A percentile compares a stretch with the other conserved stretches of the same genome.
These are phyloP conservation scores for Solanum arcanum DNA, from an alignment of 257 asterid genomes.

Conservation along the genomic window DNA sequence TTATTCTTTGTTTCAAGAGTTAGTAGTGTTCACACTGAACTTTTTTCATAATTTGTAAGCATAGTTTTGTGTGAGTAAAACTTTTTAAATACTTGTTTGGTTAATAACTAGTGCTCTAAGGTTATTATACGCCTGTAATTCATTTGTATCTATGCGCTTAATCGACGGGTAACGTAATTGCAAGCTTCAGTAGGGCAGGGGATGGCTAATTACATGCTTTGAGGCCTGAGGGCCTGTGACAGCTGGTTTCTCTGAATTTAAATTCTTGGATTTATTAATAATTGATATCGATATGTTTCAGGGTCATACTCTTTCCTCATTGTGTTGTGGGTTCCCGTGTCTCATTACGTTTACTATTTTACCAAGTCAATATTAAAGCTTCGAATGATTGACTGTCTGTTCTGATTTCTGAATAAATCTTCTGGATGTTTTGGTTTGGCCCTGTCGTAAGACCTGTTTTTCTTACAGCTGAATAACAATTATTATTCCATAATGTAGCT, in stretches of 20 bases:
- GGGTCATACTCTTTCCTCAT: neutral
- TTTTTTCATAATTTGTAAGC: neutral
- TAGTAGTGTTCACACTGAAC: neutral
- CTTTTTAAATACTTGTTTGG: neutral
- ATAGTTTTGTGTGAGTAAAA: neutral
- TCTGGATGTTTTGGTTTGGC: neutral
- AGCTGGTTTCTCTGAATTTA: neutral
- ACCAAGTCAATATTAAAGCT: neutral
- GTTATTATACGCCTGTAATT: neutral
- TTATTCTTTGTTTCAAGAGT: too few relatives aligned
- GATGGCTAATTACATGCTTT: neutral
- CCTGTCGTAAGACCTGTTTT: neutral
- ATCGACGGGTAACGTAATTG: neutral
- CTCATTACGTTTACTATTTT: neutral
- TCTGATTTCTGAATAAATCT: neutral
- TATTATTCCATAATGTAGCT: neutral
- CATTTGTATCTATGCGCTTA: neutral
- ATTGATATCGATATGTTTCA: neutral
- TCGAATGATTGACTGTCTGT: neutral
- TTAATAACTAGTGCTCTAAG: neutral
- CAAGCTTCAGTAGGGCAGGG: neutral
- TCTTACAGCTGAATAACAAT: neutral
- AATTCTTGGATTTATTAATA: neutral
- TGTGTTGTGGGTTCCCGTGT: neutral
- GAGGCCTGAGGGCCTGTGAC: neutral